Evolutionary conservation across 495 filamentous ascomycete genomes (phyloP), one percentile per base, ranked within the genome.

Genomic region (Halenospora varia): DNA sequence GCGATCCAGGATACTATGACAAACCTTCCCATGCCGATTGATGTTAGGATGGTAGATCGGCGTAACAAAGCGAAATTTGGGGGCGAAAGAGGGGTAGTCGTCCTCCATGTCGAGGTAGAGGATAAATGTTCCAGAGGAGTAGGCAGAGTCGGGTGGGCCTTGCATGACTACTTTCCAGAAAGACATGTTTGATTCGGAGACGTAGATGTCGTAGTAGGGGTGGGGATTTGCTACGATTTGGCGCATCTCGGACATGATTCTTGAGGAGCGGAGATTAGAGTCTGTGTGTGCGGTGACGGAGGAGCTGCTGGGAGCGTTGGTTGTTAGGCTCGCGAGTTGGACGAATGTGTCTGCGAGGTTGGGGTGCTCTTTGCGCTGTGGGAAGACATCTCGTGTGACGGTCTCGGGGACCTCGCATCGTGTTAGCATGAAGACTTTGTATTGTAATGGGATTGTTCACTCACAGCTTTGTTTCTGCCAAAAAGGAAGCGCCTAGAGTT

Each of bases 1-100:
- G 42, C 60, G 60, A 22, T 63, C 60, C n/a, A 63, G 40, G n/a
- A 60, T 63, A 20, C 56, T 59, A 26, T 63, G 56, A 25, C 86
- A 89, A 60, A 88, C 88, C 25, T 85, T 77, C 53, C 86, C 86
- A 3, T 88, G 76, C 52, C 83, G 80, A 62, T 88, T 85, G 60
- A 89, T 89, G 66, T 89, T 89, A 49, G 85, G 85, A 66, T 89
- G 86, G 64, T 88, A 88, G 65, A 89, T 88, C 62, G 85, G 86
- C 46, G 86, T 89, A 39, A 88, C 70, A 68, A 89, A 88, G 46
- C 86, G 83, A 56, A 88, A 86, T 68, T 87, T 87, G 18, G 86
- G 86, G 18, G 86, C 85, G 51, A 82, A 86, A 84, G 88, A 88
- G 3, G 86, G 86, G 62, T 88, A 89, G 66, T 89, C 84, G 61